phyloP scores from a whole-genome alignment of 371 early-diverging fungal species.

The Rhizomucor miehei region DNA sequence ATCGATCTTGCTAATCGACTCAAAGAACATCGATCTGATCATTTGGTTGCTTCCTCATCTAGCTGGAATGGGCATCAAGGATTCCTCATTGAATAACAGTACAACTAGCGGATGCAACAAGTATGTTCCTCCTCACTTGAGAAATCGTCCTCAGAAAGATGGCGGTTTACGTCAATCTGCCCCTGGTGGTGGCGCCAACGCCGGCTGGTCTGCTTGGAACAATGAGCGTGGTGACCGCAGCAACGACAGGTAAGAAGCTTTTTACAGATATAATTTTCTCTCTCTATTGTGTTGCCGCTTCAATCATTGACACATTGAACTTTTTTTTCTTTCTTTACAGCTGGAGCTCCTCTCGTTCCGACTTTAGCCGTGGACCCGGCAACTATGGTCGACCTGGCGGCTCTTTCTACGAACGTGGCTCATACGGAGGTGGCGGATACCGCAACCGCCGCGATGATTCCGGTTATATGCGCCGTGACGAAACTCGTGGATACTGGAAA shows the following conservation, averaged over 20 bases:
- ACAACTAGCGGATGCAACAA: constrained; percentile 15
- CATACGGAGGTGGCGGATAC: constrained; percentile 26
- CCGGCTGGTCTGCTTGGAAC: constrained; percentile 21
- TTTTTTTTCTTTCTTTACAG: constrained; percentile 15
- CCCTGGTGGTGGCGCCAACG: constrained; percentile 14
- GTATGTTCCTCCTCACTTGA: constrained; percentile 61
- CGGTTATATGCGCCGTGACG: constrained; percentile 46
- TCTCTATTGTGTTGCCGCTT: too few relatives aligned
- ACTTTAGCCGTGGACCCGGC: constrained; percentile 36
- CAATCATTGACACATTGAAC: too few relatives aligned
- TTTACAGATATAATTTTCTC: too few relatives aligned
- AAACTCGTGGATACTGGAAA: constrained; percentile 64
- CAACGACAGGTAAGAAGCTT: constrained; percentile 6
- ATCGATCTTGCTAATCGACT: neutral
- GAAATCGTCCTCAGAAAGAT: constrained; percentile 20
- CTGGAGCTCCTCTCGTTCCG: constrained; percentile 56
- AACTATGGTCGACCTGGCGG: constrained; percentile 20
- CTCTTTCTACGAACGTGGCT: constrained; percentile 29
- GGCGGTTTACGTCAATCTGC: constrained; percentile 6
- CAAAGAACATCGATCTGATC: neutral
- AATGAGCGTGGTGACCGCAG: constrained; percentile 13
- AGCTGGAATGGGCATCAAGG: constrained; percentile 73
- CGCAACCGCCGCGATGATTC: constrained; percentile 46
- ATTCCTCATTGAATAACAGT: constrained; percentile 25
- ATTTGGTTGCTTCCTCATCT: constrained; percentile 7